Conservation (phyloP, 2,329 filamentous ascomycete genomes). For the Fusarium sp. region DNA sequence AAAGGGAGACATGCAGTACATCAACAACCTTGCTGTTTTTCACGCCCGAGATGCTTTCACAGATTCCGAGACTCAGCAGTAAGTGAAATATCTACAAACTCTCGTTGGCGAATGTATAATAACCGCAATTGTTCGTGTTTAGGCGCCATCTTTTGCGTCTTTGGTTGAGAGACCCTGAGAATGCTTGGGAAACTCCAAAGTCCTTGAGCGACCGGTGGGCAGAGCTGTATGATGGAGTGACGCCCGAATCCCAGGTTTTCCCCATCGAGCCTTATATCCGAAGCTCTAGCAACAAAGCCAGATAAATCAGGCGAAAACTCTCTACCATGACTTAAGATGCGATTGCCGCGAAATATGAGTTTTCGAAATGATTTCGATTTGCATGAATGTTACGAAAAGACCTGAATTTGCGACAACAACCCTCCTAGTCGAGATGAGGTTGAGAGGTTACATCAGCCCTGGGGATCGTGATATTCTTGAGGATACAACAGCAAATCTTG, state of each 20-base stretch:
- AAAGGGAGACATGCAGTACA: conserved; percentile 67
- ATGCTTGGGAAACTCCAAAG: conserved; percentile 58
- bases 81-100: accelerated
- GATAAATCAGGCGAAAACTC: not conserved
- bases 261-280: conserved; percentile 36
- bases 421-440: too few relatives aligned
- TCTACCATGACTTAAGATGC: not conserved
- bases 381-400: too few relatives aligned
- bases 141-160: conserved; percentile 63
- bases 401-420: too few relatives aligned
- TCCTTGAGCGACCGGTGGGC: conserved; percentile 24
- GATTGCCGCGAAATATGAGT: too few relatives aligned
- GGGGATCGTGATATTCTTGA: too few relatives aligned
- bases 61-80: conserved; percentile 34
- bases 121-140: conserved; percentile 28
- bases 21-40: conserved; percentile 69
- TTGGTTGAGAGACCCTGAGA: conserved; percentile 64
- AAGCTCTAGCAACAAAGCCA: conserved; percentile 30
- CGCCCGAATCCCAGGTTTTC: conserved; percentile 26
- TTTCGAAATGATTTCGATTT: not conserved
- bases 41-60: conserved; percentile 66
- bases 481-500: too few relatives aligned
- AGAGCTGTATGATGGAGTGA: conserved; percentile 29
- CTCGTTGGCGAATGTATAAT: accelerated
- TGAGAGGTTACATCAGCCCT: too few relatives aligned